Percentiles rank a stretch among this genome's conserved stretches.
Evolutionary conservation across 257 asterid species (phyloP).

Genomic region (Agastache rugosa): DNA sequence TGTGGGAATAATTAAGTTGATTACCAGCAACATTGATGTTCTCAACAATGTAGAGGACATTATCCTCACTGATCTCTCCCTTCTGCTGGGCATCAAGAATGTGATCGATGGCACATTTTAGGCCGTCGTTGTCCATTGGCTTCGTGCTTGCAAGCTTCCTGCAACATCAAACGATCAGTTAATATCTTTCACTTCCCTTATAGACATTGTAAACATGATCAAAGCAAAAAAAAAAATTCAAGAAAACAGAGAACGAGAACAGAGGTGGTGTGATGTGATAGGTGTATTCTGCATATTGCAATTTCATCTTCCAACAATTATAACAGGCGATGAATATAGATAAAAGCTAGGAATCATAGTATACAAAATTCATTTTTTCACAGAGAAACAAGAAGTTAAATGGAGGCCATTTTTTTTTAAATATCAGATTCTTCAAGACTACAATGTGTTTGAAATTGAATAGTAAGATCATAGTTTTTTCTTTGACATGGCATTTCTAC

Average conservation of each 20-base stretch:
- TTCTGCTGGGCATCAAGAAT: slow-evolving; percentile 76
- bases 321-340: not conserved
- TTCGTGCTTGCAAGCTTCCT: slow-evolving; percentile 65
- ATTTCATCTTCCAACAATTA: no score
- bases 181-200: not conserved
- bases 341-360: no score
- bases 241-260: not conserved
- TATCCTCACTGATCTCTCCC: slow-evolving; percentile 80
- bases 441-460: no score
- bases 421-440: no score
- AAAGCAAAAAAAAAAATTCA: not conserved
- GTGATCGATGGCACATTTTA: slow-evolving; percentile 76
- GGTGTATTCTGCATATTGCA: no score
- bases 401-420: no score
- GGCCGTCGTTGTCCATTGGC: slow-evolving; percentile 40
- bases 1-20: not conserved
- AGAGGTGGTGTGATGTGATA: not conserved
- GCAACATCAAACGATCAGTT: slow-evolving; percentile 8
- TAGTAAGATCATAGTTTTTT: not conserved
- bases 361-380: no score
- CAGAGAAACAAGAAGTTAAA: no score
- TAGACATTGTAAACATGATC: not conserved
- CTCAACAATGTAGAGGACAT: slow-evolving; percentile 74
- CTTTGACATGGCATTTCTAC: no score
- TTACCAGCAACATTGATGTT: slow-evolving; percentile 83